Evolutionary conservation across 179 eudicot genomes (phyloP), one percentile per base, ranked within the genome.

Genomic region (Silene coronaria): DNA sequence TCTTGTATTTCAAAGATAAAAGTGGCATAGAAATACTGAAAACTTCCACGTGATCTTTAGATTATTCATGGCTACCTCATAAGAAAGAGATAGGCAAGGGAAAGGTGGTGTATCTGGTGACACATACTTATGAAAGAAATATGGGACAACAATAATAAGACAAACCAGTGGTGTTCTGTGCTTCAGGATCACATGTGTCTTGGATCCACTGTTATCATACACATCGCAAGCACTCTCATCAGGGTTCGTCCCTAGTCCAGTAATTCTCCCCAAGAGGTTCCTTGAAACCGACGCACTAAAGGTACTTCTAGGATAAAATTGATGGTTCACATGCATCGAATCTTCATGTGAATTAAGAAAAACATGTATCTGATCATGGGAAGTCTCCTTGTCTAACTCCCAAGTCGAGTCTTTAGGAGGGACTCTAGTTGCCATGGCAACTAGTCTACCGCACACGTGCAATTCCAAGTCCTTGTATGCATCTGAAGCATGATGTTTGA

Each of bases 141-240:
- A 62, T 27, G 19, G 30, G 42, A 23, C 69, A 58, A 76, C 19
- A 53, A 38, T 21, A 38, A 36, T 28, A 62, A 80, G 60, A 78
- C 86, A 48, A 75, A 94, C 98, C 98, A 94, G 80, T 71, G 93
- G 82, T 10, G 98, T 94, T 81, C 97, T 86, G 80, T 91, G 98
- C 89, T 90, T 94, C 88, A 94, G 92, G 82, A 94, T 83, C 86
- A 86, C 82, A 74, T 94, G 98, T 71, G 96, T 91, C 82, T 91
- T 86, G 67, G 74, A 70, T 57, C 93, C 91, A 71, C 73, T 73
- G 62, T 60, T 77, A 70, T 92, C 75, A 73, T 86, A 88, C 46
- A 89, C 87, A 81, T 75, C 81, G 71, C 97, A 94, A 23, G 91
- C 83, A 65, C 91, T 91, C 87, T 94, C 98, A 63, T 94, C 96